A percentile compares a stretch with the other conserved stretches of the same genome.
These are phyloP conservation scores for Zygoascus bituminiphila DNA, from an alignment of 805 yeast genomes.

Conservation along the genomic window DNA sequence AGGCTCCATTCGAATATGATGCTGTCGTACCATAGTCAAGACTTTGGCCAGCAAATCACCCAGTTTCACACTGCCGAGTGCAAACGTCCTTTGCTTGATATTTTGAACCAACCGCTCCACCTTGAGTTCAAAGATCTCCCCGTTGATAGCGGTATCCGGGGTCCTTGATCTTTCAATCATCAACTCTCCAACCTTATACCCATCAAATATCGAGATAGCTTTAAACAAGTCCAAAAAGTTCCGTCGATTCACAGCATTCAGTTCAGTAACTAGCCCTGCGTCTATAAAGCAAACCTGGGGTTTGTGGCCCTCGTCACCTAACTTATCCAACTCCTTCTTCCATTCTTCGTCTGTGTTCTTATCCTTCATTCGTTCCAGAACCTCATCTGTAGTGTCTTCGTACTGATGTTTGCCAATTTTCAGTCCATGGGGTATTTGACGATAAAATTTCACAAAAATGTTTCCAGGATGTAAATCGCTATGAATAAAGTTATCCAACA, in stretches of 20 bases:
- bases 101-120: slow-evolving; percentile 76
- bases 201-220: slow-evolving; percentile 85
- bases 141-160: slow-evolving; percentile 82
- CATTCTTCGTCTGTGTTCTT: slow-evolving; percentile 32
- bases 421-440: slow-evolving; percentile 24
- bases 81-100: slow-evolving; percentile 81
- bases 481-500: slow-evolving; percentile 88
- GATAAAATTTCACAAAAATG: slow-evolving; percentile 66
- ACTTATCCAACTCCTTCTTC: slow-evolving; percentile 36
- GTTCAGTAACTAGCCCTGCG: slow-evolving; percentile 87
- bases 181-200: slow-evolving; percentile 87
- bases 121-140: slow-evolving; percentile 77
- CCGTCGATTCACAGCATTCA: slow-evolving; percentile 64
- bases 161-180: slow-evolving; percentile 94
- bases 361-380: not conserved
- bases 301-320: slow-evolving; percentile 52
- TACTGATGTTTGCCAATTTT: slow-evolving; percentile 20
- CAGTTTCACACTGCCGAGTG: slow-evolving; percentile 83
- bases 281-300: slow-evolving; percentile 90
- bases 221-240: slow-evolving; percentile 87
- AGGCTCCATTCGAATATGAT: slow-evolving; percentile 96
- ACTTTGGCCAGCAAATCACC: slow-evolving; percentile 86
- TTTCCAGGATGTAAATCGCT: slow-evolving; percentile 98
- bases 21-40: slow-evolving; percentile 81
- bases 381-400: slow-evolving; percentile 11